Conservation (phyloP, 495 filamentous ascomycete genomes). For the Penicillium cosmopolitanum region DNA sequence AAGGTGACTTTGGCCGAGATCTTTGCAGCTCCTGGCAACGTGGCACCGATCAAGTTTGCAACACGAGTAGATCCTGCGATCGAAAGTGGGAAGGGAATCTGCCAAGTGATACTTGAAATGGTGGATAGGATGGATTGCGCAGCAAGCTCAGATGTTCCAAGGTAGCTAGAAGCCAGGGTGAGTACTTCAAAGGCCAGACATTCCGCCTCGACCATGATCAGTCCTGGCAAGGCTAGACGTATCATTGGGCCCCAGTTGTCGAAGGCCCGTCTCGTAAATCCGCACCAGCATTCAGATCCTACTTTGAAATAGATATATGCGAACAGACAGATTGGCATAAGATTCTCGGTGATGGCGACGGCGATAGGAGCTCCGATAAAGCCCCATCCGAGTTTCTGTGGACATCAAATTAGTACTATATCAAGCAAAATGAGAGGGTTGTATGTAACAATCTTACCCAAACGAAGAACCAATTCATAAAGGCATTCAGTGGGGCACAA, state of each 20-base stretch:
- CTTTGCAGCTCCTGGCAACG: constrained; percentile 69
- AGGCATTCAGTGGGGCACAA: constrained; percentile 71
- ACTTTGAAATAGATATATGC: constrained; percentile 65
- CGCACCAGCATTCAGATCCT: constrained; percentile 76
- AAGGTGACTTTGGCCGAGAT: constrained; percentile 71
- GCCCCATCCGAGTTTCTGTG: constrained; percentile 68
- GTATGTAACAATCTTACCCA: constrained; percentile 52
- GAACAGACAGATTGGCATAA: constrained; percentile 77
- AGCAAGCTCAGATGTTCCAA: constrained; percentile 70
- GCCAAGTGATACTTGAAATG: constrained; percentile 62
- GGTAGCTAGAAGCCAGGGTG: constrained; percentile 70
- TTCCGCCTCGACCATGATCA: constrained; percentile 92
- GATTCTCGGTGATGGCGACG: constrained; percentile 77
- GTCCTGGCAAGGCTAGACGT: constrained; percentile 77
- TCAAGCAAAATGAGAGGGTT: neutral
- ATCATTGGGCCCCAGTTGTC: constrained; percentile 89
- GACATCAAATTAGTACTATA: neutral
- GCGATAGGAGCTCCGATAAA: constrained; percentile 86
- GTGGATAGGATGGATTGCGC: constrained; percentile 70
- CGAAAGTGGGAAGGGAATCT: constrained; percentile 67
- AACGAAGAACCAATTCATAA: constrained; percentile 77
- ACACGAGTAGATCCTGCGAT: constrained; percentile 67
- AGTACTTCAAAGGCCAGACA: constrained; percentile 84
- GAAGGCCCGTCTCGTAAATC: constrained; percentile 69
- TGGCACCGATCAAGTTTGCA: constrained; percentile 70